Evolutionary conservation across 108 stramenopile genomes (phyloP).

Genomic region (Cyclotella sp.): DNA sequence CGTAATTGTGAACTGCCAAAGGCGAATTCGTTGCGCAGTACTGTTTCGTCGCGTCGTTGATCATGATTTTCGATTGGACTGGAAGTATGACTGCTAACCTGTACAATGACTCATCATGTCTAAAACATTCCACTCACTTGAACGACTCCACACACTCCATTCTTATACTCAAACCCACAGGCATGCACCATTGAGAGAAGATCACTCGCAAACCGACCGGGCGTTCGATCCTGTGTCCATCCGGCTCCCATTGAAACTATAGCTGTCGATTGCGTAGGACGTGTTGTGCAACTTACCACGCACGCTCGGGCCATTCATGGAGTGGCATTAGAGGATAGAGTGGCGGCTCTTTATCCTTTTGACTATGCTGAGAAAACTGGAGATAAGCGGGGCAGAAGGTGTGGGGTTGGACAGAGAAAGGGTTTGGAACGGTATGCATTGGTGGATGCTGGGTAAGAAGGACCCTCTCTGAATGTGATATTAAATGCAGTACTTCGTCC

Average conservation of each 20-base stretch:
- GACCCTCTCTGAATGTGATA: neutral
- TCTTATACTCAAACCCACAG: neutral
- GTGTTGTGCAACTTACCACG: constrained; percentile 40
- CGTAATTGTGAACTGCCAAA: too few species aligned
- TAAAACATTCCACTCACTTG: neutral
- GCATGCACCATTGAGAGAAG: constrained; percentile 47
- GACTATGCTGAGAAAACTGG: constrained; percentile 21
- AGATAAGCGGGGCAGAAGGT: neutral
- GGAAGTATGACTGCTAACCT: too few species aligned
- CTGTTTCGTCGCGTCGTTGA: too few species aligned
- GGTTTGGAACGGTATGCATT: constrained; percentile 32
- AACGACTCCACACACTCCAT: neutral
- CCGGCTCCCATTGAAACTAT: constrained; percentile 34
- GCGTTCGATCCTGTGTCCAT: constrained; percentile 28
- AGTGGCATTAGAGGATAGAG: constrained; percentile 42
- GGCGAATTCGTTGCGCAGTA: too few species aligned
- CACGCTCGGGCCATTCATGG: constrained; percentile 50
- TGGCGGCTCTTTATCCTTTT: constrained; percentile 53
- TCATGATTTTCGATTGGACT: too few species aligned
- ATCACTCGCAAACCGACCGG: constrained; percentile 35
- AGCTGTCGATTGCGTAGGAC: constrained; percentile 43
- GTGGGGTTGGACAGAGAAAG: constrained; percentile 4
- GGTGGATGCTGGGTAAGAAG: constrained; percentile 45
- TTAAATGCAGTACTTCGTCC: too few species aligned
- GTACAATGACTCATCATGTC: neutral